Conservation (phyloP, 1,139 yeast genomes). For the Blastobotrys malaysiensis region DNA sequence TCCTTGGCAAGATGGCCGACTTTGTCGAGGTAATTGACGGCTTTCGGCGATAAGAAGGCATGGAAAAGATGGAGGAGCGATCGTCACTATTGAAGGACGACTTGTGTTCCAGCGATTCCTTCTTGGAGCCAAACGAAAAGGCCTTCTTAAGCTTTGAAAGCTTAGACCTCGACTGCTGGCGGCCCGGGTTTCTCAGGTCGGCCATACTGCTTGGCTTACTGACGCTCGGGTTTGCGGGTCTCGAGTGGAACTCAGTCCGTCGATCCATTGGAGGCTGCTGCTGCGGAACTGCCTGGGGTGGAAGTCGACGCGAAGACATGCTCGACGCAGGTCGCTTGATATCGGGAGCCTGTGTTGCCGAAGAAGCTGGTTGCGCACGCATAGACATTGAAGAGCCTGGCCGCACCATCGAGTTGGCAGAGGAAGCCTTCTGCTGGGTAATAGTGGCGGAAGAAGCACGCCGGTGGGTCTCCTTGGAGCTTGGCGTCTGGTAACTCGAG, state of each 20-base stretch:
- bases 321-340: not conserved
- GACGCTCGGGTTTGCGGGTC: not conserved
- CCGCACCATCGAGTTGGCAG: conserved; percentile 3
- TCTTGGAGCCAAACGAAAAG: conserved; percentile 21
- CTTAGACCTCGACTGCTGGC: not conserved
- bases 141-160: conserved; percentile 22
- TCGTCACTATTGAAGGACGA: not conserved
- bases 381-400: not conserved
- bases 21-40: conserved; percentile 10
- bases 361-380: not conserved
- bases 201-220: not conserved
- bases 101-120: not conserved
- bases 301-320: not conserved
- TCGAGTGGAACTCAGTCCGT: not conserved
- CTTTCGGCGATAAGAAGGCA: conserved; percentile 11
- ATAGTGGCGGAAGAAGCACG: conserved; percentile 5
- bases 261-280: not conserved
- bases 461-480: not conserved
- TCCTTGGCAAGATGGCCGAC: conserved; percentile 15
- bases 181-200: not conserved
- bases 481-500: not conserved
- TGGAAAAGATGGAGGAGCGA: conserved; percentile 9
- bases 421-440: conserved; percentile 2
- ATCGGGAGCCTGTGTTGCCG: not conserved
- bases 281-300: not conserved